Percentiles rank a stretch among this genome's conserved stretches.
phyloP scores from a whole-genome alignment of 345 rosid genomes.

The Clausena lansium region DNA sequence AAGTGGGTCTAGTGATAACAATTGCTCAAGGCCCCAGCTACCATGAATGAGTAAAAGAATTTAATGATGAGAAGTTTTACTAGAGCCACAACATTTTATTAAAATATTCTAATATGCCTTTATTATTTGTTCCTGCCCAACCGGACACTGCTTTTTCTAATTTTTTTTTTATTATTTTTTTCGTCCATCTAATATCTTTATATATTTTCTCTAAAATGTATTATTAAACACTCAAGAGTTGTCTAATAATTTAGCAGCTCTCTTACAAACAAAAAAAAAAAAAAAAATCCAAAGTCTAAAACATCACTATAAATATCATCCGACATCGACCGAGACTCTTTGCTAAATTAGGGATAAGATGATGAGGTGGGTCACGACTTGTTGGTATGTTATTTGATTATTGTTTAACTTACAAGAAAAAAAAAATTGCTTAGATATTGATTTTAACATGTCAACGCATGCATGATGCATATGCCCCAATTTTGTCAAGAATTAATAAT shows the following conservation, averaged over 20 bases:
- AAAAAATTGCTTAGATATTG: too few relatives aligned
- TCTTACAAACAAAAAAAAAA: too few relatives aligned
- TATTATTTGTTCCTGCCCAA: background rate
- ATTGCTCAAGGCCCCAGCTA: background rate
- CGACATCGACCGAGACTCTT: background rate
- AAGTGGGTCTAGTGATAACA: background rate
- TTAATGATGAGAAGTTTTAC: constrained; percentile 6
- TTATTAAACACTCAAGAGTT: too few relatives aligned
- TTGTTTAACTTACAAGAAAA: background rate
- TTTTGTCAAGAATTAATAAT: background rate
- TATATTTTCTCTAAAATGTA: background rate
- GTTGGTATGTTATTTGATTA: background rate
- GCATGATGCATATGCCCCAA: background rate
- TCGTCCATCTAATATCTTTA: background rate
- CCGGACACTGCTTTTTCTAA: background rate
- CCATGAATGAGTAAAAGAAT: background rate
- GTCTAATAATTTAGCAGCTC: too few relatives aligned
- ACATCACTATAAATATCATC: background rate
- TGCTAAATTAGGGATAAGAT: background rate
- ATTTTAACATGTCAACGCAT: background rate
- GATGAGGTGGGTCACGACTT: background rate
- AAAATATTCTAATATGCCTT: background rate
- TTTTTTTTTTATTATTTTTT: fast-evolving
- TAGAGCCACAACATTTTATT: background rate
- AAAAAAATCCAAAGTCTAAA: too few relatives aligned